Evolutionary conservation across 805 yeast species (phyloP).

Genomic region (Candida endomychidarum): DNA sequence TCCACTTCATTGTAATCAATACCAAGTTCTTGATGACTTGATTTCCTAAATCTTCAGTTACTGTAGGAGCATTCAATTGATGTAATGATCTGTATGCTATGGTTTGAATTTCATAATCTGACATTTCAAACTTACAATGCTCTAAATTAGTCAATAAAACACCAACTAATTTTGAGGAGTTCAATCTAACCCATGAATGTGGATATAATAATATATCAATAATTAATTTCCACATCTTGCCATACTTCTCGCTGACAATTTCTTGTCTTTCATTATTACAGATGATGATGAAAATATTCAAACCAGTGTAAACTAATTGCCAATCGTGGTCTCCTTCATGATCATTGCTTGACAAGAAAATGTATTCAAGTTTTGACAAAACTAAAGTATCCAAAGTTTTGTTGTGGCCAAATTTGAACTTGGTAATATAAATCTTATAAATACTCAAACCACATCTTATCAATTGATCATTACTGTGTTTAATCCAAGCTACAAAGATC

Average conservation of each 20-base stretch:
- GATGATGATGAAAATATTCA: slow-evolving; percentile 50
- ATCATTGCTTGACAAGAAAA: slow-evolving; percentile 30
- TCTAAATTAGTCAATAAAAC: slow-evolving; percentile 45
- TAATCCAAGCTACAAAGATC: slow-evolving; percentile 61
- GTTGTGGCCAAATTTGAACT: slow-evolving; percentile 44
- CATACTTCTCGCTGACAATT: slow-evolving; percentile 29
- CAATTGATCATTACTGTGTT: slow-evolving; percentile 52
- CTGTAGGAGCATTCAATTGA: slow-evolving; percentile 77
- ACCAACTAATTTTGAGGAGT: slow-evolving; percentile 60
- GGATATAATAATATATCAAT: slow-evolving; percentile 70
- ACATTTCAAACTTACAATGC: slow-evolving; percentile 31
- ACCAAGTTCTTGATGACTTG: slow-evolving; percentile 70
- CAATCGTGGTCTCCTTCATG: slow-evolving; percentile 48
- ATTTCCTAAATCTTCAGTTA: slow-evolving; percentile 60
- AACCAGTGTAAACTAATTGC: slow-evolving; percentile 73
- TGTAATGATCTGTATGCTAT: slow-evolving; percentile 68
- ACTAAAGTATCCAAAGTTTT: slow-evolving; percentile 41
- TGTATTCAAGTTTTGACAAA: slow-evolving; percentile 21
- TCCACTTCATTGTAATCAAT: slow-evolving; percentile 62
- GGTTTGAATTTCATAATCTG: slow-evolving; percentile 56
- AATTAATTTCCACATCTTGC: slow-evolving; percentile 50
- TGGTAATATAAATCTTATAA: slow-evolving; percentile 58
- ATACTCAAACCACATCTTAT: slow-evolving; percentile 73
- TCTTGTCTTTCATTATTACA: slow-evolving; percentile 36
- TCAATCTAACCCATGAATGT: slow-evolving; percentile 86